Conservation (phyloP, 2,329 filamentous ascomycete species). For the Aspergillus terreus region DNA sequence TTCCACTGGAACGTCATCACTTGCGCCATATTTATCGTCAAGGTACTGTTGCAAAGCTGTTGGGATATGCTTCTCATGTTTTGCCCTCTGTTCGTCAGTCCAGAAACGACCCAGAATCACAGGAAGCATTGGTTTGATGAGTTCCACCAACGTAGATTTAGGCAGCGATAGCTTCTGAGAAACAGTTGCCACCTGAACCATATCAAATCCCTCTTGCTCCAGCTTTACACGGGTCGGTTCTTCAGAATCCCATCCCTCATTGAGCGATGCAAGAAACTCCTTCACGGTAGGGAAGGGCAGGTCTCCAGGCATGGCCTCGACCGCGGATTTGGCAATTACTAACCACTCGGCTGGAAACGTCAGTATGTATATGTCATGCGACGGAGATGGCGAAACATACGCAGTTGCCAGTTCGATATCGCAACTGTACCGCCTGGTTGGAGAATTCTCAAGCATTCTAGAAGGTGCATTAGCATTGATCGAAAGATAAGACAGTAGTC, state of each 20-base stretch:
- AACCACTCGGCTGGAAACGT: conserved; percentile 25
- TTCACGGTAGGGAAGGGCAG: conserved; percentile 22
- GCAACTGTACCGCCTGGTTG: conserved; percentile 32
- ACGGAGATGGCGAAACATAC: conserved; percentile 15
- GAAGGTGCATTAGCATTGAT: neutral
- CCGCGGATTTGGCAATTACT: conserved; percentile 19
- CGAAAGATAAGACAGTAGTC: neutral
- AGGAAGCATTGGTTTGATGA: conserved; percentile 19
- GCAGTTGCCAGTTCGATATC: conserved; percentile 34
- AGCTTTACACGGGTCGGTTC: conserved; percentile 19
- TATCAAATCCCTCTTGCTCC: conserved; percentile 19
- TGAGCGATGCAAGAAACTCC: conserved; percentile 16
- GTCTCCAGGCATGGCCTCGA: conserved; percentile 23
- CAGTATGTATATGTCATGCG: neutral
- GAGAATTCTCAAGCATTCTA: conserved; percentile 33
- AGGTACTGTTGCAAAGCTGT: conserved; percentile 22
- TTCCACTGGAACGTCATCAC: conserved; percentile 19
- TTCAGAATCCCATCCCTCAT: conserved; percentile 23
- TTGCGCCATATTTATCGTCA: conserved; percentile 20
- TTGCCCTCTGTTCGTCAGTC: conserved; percentile 24
- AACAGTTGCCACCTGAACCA: conserved; percentile 19
- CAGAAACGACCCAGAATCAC: conserved; percentile 24
- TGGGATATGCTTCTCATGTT: conserved; percentile 16
- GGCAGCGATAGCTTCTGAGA: conserved; percentile 11
- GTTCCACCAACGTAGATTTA: conserved; percentile 18